A percentile compares a stretch with the other conserved stretches of the same genome.
Conservation (phyloP, 805 yeast species). For the Lachancea kluyveri region DNA sequence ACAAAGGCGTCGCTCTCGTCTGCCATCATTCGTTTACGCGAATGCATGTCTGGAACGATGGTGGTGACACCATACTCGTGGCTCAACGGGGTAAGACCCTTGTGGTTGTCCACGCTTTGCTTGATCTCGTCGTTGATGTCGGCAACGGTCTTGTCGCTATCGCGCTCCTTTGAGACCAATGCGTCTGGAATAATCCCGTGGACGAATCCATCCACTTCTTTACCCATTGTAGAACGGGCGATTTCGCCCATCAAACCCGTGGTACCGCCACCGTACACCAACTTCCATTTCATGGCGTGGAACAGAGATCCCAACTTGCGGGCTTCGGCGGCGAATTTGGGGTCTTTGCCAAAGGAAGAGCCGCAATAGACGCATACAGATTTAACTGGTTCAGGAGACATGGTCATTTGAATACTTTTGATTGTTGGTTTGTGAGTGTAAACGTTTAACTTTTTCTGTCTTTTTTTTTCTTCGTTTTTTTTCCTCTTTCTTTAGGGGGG, state of each 20-base stretch:
- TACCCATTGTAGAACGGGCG: slow-evolving; percentile 53
- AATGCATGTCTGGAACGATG: slow-evolving; percentile 83
- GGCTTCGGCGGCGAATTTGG: slow-evolving; percentile 47
- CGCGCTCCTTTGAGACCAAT: slow-evolving; percentile 65
- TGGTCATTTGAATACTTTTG: too few relatives aligned
- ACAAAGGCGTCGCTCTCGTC: slow-evolving; percentile 79
- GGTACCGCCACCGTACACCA: slow-evolving; percentile 88
- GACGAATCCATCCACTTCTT: slow-evolving; percentile 49
- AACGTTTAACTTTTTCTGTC: too few relatives aligned
- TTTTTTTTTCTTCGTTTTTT: too few relatives aligned
- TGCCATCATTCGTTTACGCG: slow-evolving; percentile 82
- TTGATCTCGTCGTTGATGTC: slow-evolving; percentile 43
- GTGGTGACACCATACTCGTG: slow-evolving; percentile 67
- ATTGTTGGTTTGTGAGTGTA: too few relatives aligned
- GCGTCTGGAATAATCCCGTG: slow-evolving; percentile 88
- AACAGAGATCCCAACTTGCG: slow-evolving; percentile 51
- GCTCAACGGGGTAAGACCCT: slow-evolving; percentile 56
- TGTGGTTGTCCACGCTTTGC: slow-evolving; percentile 52
- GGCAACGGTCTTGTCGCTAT: slow-evolving; percentile 33
- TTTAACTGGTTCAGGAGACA: slow-evolving; percentile 13
- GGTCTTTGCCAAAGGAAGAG: slow-evolving; percentile 61
- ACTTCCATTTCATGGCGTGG: slow-evolving; percentile 58
- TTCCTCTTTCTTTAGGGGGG: too few relatives aligned
- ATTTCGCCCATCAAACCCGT: slow-evolving; percentile 78
- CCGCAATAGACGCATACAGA: slow-evolving; percentile 84